Evolutionary conservation across 2,329 filamentous ascomycete species (phyloP).

Genomic region (Fusarium metavorans): DNA sequence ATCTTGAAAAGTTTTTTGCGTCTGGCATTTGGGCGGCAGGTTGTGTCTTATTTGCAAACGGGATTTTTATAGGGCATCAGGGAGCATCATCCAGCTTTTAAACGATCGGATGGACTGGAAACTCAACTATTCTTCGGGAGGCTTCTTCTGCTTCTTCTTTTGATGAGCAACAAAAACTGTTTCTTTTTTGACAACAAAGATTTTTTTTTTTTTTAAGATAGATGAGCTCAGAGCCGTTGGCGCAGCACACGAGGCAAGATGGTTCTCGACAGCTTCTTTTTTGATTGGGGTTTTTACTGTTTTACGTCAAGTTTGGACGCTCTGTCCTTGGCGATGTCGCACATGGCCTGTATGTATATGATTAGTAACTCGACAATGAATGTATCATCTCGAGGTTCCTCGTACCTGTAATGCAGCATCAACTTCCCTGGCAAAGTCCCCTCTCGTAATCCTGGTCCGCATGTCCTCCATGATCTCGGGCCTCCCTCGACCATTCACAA

Average conservation of each 20-base stretch:
- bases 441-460: conserved; percentile 76
- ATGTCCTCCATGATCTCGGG: conserved; percentile 86
- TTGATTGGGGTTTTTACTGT: background rate
- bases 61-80: conserved; percentile 9
- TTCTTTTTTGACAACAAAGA: background rate
- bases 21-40: conserved; percentile 15
- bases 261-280: background rate
- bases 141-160: background rate
- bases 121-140: background rate
- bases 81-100: conserved; percentile 6
- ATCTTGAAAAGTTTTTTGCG: conserved; percentile 24
- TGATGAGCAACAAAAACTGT: background rate
- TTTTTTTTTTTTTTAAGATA: conserved; percentile 20
- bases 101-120: background rate
- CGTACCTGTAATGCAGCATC: conserved; percentile 79
- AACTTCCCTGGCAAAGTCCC: conserved; percentile 75
- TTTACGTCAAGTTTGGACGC: conserved; percentile 55
- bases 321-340: conserved; percentile 87
- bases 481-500: conserved; percentile 85
- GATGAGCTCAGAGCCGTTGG: conserved; percentile 7
- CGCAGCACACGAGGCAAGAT: background rate
- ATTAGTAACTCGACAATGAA: conserved; percentile 11
- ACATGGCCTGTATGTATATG: conserved; percentile 75
- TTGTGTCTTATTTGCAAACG: background rate
- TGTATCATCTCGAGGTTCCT: background rate